Percentiles rank a stretch among this genome's conserved stretches.
Evolutionary conservation across 1,139 yeast genomes (phyloP).

Genomic region (Protomyces gravidus): DNA sequence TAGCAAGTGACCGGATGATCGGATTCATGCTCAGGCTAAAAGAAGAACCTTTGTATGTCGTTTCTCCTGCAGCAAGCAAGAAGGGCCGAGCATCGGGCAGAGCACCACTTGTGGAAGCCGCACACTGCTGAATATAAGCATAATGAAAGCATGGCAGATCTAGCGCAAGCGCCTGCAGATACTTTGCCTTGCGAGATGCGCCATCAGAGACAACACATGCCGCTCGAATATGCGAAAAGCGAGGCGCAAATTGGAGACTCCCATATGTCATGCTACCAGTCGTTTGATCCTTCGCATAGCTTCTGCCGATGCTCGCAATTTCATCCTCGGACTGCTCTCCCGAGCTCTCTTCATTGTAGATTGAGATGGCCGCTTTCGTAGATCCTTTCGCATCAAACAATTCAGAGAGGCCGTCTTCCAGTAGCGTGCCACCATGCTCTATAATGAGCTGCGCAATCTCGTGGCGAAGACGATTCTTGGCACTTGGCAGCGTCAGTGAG

Average conservation of each 20-base stretch:
- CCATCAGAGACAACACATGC: constrained; percentile 29
- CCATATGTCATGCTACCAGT: not conserved
- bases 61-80: constrained; percentile 27
- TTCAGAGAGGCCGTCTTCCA: constrained; percentile 9
- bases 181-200: constrained; percentile 27
- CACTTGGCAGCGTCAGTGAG: constrained; percentile 3
- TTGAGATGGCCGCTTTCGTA: not conserved
- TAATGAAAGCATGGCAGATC: constrained; percentile 29
- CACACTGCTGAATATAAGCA: constrained; percentile 9
- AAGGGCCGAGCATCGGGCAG: constrained; percentile 8
- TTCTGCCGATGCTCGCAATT: no score
- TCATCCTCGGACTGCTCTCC: not conserved
- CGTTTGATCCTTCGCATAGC: not conserved
- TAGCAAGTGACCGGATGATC: not conserved
- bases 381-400: not conserved
- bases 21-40: constrained; percentile 8
- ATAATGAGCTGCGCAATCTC: not conserved
- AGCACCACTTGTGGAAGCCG: not conserved
- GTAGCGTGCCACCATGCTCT: constrained; percentile 10
- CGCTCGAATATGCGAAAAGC: not conserved
- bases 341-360: not conserved
- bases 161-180: constrained; percentile 29
- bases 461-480: constrained; percentile 5
- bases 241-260: not conserved
- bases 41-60: not conserved